A percentile compares a stretch with the other conserved stretches of the same genome.
Conservation (phyloP, 164 flowering plant species). For the Aristolochia fimbriata region DNA sequence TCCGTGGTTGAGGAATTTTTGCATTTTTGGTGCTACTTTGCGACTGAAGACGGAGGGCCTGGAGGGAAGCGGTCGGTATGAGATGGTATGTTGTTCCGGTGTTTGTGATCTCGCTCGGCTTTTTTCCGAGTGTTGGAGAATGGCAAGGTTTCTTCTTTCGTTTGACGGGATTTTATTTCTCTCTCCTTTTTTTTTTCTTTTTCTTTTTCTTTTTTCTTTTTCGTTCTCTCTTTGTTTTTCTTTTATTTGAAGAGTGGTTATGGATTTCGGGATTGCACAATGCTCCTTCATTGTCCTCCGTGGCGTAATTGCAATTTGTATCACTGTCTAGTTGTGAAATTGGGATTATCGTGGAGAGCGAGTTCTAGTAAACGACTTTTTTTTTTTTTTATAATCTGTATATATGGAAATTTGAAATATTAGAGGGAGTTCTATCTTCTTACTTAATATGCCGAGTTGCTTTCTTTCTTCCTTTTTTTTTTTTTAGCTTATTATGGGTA, state of each 20-base stretch:
- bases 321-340: too few relatives aligned
- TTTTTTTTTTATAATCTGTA: too few relatives aligned
- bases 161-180: background rate
- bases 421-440: too few relatives aligned
- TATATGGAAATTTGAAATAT: too few relatives aligned
- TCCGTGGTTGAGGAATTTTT: background rate
- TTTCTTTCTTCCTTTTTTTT: too few relatives aligned
- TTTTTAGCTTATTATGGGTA: too few relatives aligned
- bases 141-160: background rate
- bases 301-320: too few relatives aligned
- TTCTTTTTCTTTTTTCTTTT: background rate
- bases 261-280: background rate
- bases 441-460: too few relatives aligned
- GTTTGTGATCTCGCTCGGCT: background rate
- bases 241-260: background rate
- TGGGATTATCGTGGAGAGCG: too few relatives aligned
- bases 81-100: slow-evolving; percentile 45
- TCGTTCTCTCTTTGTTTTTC: too few relatives aligned
- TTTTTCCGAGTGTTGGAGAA: background rate
- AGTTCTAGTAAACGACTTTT: too few relatives aligned
- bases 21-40: background rate
- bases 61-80: slow-evolving; percentile 40
- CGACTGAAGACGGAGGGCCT: slow-evolving; percentile 31
- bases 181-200: background rate
- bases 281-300: too few relatives aligned